Conservation (phyloP, 164 flowering plant genomes). For the Magnolia sinica region DNA sequence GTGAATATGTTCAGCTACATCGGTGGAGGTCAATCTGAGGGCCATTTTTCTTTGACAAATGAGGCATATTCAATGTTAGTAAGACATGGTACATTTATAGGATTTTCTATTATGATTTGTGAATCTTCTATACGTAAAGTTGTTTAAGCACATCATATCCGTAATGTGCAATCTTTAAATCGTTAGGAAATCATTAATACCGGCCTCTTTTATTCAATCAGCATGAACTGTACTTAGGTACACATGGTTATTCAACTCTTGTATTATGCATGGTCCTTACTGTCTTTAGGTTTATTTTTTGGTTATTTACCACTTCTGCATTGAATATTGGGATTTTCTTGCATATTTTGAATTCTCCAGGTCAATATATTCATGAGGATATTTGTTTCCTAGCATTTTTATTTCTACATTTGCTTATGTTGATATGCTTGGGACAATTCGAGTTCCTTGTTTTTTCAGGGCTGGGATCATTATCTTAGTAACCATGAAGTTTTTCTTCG, state of each 20-base stretch:
- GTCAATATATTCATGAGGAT: too few species aligned
- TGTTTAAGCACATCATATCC: not conserved
- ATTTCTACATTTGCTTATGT: too few species aligned
- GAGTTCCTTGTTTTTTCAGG: too few species aligned
- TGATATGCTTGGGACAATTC: too few species aligned
- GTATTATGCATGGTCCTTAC: too few species aligned
- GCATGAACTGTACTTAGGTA: not conserved
- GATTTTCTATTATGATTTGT: not conserved
- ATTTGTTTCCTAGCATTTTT: too few species aligned
- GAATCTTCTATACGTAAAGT: not conserved
- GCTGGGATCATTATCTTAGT: too few species aligned
- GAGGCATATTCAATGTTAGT: constrained; percentile 99
- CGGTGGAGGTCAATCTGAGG: constrained; percentile 81
- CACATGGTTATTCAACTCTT: not conserved
- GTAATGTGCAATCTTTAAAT: not conserved
- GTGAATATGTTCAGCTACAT: constrained; percentile 63
- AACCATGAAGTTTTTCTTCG: too few species aligned
- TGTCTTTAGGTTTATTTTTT: too few species aligned
- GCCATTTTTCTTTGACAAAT: constrained; percentile 86
- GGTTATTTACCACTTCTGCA: too few species aligned
- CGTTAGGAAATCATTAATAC: not conserved
- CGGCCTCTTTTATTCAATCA: not conserved
- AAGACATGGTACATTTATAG: constrained; percentile 22
- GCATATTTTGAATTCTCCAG: too few species aligned
- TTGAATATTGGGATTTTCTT: too few species aligned